Percentiles rank a stretch among this genome's conserved stretches.
Conservation (phyloP, 371 early-diverging fungal genomes). For the Racocetra persica region DNA sequence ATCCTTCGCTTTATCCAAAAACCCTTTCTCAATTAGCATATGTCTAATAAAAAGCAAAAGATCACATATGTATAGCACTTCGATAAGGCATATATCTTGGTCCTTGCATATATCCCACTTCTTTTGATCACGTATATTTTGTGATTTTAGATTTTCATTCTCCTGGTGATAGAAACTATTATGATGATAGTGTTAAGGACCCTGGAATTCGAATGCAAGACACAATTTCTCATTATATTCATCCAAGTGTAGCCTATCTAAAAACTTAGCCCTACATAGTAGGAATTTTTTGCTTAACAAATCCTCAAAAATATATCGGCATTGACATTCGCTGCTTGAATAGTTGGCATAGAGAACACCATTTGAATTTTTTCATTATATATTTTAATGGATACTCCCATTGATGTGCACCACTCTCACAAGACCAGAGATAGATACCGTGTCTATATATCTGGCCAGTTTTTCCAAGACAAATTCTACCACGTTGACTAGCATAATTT, state of each 20-base stretch:
- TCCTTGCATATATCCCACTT: no score
- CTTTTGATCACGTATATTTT: no score
- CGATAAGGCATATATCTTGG: no score
- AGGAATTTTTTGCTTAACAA: constrained; percentile 13
- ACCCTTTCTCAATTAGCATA: background rate
- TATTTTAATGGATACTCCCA: no score
- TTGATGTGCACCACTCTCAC: constrained; percentile 8
- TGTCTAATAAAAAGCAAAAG: background rate
- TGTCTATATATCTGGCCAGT: constrained; percentile 1
- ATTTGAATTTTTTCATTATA: constrained; percentile 5
- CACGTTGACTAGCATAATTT: background rate
- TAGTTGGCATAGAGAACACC: constrained; percentile 13
- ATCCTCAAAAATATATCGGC: constrained; percentile 31
- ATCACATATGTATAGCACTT: background rate
- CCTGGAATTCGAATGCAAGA: constrained; percentile 18
- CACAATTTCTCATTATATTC: constrained; percentile 11
- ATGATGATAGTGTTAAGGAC: constrained; percentile 8
- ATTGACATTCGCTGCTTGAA: background rate
- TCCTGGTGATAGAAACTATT: no score
- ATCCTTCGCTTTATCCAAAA: no score
- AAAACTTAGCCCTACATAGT: constrained; percentile 19
- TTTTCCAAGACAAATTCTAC: background rate
- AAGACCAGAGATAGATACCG: constrained; percentile 4
- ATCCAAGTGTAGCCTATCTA: constrained; percentile 11
- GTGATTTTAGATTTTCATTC: no score